Percentiles rank a stretch among this genome's conserved stretches.
Conservation (phyloP, 805 yeast genomes). For the Kuraishia capsulata region DNA sequence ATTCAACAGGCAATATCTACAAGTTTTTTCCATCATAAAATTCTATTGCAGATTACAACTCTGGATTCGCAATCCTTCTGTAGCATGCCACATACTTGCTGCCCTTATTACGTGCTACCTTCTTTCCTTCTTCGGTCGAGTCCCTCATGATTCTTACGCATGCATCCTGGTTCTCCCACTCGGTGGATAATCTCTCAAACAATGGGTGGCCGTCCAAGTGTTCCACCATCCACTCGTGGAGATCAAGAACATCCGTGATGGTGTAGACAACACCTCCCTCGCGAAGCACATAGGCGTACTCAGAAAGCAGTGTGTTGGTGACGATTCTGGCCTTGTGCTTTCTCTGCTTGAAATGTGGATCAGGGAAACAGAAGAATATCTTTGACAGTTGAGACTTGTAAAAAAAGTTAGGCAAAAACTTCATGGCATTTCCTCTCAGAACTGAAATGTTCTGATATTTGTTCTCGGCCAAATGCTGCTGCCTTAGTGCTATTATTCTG, state of each 20-base stretch:
- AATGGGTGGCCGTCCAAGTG: slow-evolving; percentile 88
- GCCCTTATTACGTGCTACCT: slow-evolving; percentile 87
- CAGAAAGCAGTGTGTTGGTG: slow-evolving; percentile 80
- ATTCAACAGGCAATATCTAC: too few species aligned
- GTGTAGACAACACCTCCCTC: slow-evolving; percentile 90
- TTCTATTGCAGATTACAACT: slow-evolving; percentile 6
- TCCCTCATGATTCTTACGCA: slow-evolving; percentile 85
- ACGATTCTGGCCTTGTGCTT: slow-evolving; percentile 96
- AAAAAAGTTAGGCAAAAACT: slow-evolving; percentile 91
- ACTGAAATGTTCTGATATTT: slow-evolving; percentile 80
- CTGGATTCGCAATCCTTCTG: slow-evolving; percentile 59
- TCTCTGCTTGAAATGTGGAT: slow-evolving; percentile 95
- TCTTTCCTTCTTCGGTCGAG: slow-evolving; percentile 97
- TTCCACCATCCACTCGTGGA: slow-evolving; percentile 93
- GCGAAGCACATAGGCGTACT: slow-evolving; percentile 81
- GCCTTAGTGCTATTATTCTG: slow-evolving; percentile 81
- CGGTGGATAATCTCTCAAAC: slow-evolving; percentile 69
- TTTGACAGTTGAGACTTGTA: slow-evolving; percentile 72
- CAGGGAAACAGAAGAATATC: slow-evolving; percentile 99
- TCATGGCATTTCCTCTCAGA: slow-evolving; percentile 94
- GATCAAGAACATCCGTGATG: slow-evolving; percentile 89
- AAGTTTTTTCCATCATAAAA: too few species aligned
- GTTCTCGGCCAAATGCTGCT: slow-evolving; percentile 23
- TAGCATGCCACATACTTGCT: slow-evolving; percentile 84
- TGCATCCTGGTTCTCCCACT: slow-evolving; percentile 71